A percentile compares a stretch with the other conserved stretches of the same genome.
Conservation (phyloP, 768 basidiomycete genomes). For the Lactifluus subvellereus region DNA sequence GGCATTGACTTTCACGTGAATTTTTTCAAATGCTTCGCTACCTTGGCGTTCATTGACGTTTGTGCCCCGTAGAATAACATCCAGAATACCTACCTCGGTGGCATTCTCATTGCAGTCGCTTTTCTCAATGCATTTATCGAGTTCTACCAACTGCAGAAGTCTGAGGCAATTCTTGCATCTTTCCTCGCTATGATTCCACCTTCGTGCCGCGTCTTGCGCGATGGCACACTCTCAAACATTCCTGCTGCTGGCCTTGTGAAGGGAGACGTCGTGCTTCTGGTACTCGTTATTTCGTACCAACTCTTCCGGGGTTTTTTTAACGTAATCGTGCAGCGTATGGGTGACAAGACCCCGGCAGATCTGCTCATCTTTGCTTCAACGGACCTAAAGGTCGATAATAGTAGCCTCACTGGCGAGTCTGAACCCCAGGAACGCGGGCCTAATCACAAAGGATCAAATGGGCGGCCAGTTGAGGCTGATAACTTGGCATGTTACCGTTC, state of each 20-base stretch:
- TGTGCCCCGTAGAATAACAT: conserved; percentile 43
- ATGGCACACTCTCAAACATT: conserved; percentile 47
- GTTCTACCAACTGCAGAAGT: conserved; percentile 66
- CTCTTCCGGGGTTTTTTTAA: neutral
- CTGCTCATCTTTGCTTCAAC: conserved; percentile 51
- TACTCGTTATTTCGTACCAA: conserved; percentile 29
- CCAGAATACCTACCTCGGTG: conserved; percentile 63
- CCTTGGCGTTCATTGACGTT: conserved; percentile 13
- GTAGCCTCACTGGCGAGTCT: conserved; percentile 64
- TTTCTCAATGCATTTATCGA: conserved; percentile 68
- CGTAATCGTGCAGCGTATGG: conserved; percentile 42
- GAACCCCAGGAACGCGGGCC: conserved; percentile 59
- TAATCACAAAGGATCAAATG: conserved; percentile 40
- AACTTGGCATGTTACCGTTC: conserved; percentile 39
- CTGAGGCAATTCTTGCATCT: conserved; percentile 64
- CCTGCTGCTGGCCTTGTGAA: conserved; percentile 60
- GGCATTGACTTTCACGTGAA: conserved; percentile 54
- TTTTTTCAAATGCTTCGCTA: neutral
- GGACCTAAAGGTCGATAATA: conserved; percentile 67
- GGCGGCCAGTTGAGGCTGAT: conserved; percentile 56
- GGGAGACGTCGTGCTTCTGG: conserved; percentile 60
- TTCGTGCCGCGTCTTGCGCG: conserved; percentile 56
- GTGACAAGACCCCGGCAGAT: conserved; percentile 70
- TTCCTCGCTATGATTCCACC: conserved; percentile 74
- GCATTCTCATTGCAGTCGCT: conserved; percentile 60